Conservation (phyloP, 169 alveolate genomes). For the Plasmodium gonderi region DNA sequence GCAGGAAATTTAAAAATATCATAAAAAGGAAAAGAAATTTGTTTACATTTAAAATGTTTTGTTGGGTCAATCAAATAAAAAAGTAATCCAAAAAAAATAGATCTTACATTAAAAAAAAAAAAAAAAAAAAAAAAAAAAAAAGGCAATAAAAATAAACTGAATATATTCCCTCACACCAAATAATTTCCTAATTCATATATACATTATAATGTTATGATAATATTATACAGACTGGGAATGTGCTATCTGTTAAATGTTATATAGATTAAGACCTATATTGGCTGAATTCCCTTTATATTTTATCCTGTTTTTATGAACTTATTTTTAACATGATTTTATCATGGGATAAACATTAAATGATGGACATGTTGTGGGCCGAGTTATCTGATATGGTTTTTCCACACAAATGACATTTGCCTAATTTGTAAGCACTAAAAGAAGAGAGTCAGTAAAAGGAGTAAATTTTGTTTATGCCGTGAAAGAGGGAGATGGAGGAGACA, state of each 20-base stretch:
- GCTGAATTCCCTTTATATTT: not conserved
- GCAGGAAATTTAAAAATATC: not conserved
- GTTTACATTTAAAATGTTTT: not conserved
- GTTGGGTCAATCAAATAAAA: not conserved
- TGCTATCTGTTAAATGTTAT: not conserved
- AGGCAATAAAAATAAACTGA: not conserved
- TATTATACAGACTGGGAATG: not conserved
- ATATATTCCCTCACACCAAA: not conserved
- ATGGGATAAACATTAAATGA: conserved; percentile 47
- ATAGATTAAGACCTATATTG: not conserved
- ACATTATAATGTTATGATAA: not conserved
- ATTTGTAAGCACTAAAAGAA: conserved; percentile 79
- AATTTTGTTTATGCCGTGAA: not conserved
- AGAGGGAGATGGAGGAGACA: not conserved
- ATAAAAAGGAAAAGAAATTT: not conserved
- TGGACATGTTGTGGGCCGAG: conserved; percentile 82
- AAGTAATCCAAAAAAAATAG: not conserved
- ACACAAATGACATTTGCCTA: conserved; percentile 85
- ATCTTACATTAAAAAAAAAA: not conserved
- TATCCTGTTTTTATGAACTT: not conserved
- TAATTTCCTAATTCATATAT: not conserved
- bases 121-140: not conserved
- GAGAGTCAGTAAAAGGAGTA: not conserved
- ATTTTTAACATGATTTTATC: not conserved
- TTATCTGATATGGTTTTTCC: conserved; percentile 85